phyloP scores from a whole-genome alignment of 306 rosid genomes.

The Sicyos baderoa region DNA sequence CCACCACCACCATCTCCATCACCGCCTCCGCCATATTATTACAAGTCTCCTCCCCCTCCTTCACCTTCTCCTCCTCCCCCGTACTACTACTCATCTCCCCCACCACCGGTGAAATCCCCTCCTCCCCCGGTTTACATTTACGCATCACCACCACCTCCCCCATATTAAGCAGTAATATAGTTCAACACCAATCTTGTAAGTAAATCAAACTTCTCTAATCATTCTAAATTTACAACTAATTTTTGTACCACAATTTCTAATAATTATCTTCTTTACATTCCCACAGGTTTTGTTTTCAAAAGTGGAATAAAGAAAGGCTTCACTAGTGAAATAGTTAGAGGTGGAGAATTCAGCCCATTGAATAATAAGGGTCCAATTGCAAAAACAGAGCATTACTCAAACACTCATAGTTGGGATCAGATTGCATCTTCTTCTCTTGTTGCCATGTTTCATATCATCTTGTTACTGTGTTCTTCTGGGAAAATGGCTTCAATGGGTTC shows the following conservation, averaged over 20 bases:
- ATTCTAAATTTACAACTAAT: not conserved
- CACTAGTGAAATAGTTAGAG: constrained; percentile 31
- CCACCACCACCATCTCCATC: constrained; percentile 52
- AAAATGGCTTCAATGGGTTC: constrained; percentile 14
- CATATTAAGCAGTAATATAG: constrained; percentile 30
- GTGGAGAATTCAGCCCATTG: constrained; percentile 41
- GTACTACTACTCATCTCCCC: constrained; percentile 21
- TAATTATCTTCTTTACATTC: not conserved
- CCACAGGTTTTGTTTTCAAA: constrained; percentile 60
- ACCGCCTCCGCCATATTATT: constrained; percentile 25
- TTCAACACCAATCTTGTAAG: constrained; percentile 51
- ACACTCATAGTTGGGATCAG: constrained; percentile 29
- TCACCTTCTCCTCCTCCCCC: constrained; percentile 29
- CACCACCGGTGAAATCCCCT: constrained; percentile 29
- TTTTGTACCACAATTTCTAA: not conserved
- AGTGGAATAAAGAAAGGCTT: constrained; percentile 61
- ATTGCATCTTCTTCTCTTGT: constrained; percentile 39
- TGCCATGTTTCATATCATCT: constrained; percentile 42
- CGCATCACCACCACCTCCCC: constrained; percentile 60
- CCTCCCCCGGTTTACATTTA: constrained; percentile 33
- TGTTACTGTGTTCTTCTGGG: constrained; percentile 35
- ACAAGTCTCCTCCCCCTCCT: constrained; percentile 36
- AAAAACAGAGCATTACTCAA: constrained; percentile 23
- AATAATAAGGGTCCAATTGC: constrained; percentile 59
- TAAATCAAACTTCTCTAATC: no score